Evolutionary conservation across 176 grass and related monocot species (phyloP).

Genomic region (Oryza glaberrima): DNA sequence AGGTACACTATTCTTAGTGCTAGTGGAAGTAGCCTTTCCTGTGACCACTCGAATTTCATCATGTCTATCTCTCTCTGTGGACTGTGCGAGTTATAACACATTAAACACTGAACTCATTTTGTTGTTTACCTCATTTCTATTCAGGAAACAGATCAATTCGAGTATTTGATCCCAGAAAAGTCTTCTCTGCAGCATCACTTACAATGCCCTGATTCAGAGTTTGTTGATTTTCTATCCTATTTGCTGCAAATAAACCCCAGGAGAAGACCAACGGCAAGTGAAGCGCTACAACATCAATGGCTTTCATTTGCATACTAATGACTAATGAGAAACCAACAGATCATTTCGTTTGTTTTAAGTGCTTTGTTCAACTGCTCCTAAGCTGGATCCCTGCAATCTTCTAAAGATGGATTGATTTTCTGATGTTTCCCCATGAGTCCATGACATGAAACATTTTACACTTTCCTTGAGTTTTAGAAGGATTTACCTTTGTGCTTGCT

Average conservation of each 20-base stretch:
- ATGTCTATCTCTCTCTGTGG: background rate
- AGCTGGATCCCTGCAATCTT: conserved; percentile 31
- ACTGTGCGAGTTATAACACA: background rate
- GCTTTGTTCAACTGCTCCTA: conserved; percentile 28
- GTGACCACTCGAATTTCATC: background rate
- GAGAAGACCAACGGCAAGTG: conserved; percentile 75
- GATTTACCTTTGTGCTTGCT: conserved; percentile 39
- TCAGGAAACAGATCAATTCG: conserved; percentile 76
- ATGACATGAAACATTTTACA: conserved; percentile 28
- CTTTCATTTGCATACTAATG: conserved; percentile 65
- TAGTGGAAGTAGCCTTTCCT: conserved; percentile 4
- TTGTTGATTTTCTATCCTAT: conserved; percentile 87
- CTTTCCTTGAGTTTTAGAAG: conserved; percentile 19
- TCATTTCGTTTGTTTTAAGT: background rate
- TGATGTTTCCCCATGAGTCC: conserved; percentile 28
- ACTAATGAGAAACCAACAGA: conserved; percentile 26
- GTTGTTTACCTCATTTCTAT: conserved; percentile 27
- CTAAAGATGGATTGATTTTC: conserved; percentile 13
- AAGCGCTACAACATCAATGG: conserved; percentile 86
- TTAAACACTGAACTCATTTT: conserved; percentile 19
- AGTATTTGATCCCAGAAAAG: conserved; percentile 77
- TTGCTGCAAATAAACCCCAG: conserved; percentile 94
- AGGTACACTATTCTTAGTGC: conserved; percentile 56
- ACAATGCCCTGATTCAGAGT: conserved; percentile 63
- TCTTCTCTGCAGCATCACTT: conserved; percentile 71